Percentiles rank a stretch among this genome's conserved stretches.
Conservation (phyloP, 495 filamentous ascomycete species). For the Lasiosphaeria ovina region DNA sequence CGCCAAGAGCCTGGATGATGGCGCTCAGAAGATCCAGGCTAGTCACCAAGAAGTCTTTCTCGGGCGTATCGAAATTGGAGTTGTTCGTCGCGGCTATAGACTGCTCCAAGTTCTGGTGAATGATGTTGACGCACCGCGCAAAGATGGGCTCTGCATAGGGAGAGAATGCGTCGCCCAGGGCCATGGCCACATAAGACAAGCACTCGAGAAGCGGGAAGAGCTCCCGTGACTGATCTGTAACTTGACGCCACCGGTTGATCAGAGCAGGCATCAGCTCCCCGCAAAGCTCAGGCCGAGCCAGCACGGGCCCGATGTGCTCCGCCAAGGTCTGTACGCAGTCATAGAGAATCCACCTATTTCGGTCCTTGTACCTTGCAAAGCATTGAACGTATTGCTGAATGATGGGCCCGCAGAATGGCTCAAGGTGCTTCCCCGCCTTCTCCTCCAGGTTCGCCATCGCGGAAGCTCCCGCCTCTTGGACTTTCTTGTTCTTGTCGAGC, state of each 20-base stretch:
- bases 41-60: slow-evolving; percentile 97
- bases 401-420: slow-evolving; percentile 85
- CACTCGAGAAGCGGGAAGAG: slow-evolving; percentile 94
- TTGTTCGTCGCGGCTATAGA: slow-evolving; percentile 62
- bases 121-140: slow-evolving; percentile 80
- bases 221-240: slow-evolving; percentile 86
- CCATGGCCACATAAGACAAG: slow-evolving; percentile 88
- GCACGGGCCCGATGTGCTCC: slow-evolving; percentile 78
- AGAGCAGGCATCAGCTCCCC: slow-evolving; percentile 92
- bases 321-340: slow-evolving; percentile 98
- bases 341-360: slow-evolving; percentile 98
- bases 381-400: slow-evolving; percentile 88
- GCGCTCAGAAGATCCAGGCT: slow-evolving; percentile 92
- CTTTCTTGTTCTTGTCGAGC: slow-evolving; percentile 95
- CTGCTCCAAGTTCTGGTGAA: slow-evolving; percentile 84
- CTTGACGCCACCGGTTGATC: slow-evolving; percentile 82
- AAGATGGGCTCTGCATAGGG: slow-evolving; percentile 85
- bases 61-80: slow-evolving; percentile 70
- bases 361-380: slow-evolving; percentile 93
- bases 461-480: slow-evolving; percentile 93
- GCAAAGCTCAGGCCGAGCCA: slow-evolving; percentile 75
- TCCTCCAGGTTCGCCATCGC: slow-evolving; percentile 97
- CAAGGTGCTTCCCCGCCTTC: slow-evolving; percentile 75
- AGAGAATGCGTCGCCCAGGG: slow-evolving; percentile 77
- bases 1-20: slow-evolving; percentile 87